These are phyloP conservation scores for Kandelia obovata DNA, from an alignment of 345 rosid species.

Conservation along the genomic window DNA sequence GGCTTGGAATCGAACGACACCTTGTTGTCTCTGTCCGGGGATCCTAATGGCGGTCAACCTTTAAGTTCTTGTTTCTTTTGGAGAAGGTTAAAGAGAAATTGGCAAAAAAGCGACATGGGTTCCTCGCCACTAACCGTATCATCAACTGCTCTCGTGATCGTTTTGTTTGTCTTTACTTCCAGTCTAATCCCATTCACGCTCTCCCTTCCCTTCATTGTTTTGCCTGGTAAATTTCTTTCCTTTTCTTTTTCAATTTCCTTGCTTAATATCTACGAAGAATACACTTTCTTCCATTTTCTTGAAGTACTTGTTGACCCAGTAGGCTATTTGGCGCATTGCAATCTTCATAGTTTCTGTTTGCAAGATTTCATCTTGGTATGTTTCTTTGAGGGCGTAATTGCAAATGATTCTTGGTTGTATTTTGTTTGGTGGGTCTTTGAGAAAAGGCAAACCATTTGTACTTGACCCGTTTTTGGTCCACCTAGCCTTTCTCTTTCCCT, in stretches of 20 bases:
- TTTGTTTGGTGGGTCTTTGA: too few relatives aligned
- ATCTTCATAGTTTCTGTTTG: too few relatives aligned
- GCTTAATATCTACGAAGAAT: neutral
- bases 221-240: conserved; percentile 50
- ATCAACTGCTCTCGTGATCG: neutral
- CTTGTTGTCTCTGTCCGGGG: neutral
- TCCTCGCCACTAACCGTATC: neutral
- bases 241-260: neutral
- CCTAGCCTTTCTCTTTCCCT: too few relatives aligned
- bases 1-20: too few relatives aligned
- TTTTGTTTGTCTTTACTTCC: conserved; percentile 6
- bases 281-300: too few relatives aligned
- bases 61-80: neutral
- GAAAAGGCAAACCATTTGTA: too few relatives aligned
- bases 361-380: too few relatives aligned
- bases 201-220: conserved; percentile 68
- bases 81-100: neutral
- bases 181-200: conserved; percentile 29
- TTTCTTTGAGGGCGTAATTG: too few relatives aligned
- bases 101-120: neutral
- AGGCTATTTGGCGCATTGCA: too few relatives aligned
- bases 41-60: neutral
- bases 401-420: too few relatives aligned
- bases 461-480: too few relatives aligned
- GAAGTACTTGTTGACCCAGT: too few relatives aligned